Evolutionary conservation across 2,329 filamentous ascomycete genomes (phyloP).

Genomic region (Botryotinia globosa): DNA sequence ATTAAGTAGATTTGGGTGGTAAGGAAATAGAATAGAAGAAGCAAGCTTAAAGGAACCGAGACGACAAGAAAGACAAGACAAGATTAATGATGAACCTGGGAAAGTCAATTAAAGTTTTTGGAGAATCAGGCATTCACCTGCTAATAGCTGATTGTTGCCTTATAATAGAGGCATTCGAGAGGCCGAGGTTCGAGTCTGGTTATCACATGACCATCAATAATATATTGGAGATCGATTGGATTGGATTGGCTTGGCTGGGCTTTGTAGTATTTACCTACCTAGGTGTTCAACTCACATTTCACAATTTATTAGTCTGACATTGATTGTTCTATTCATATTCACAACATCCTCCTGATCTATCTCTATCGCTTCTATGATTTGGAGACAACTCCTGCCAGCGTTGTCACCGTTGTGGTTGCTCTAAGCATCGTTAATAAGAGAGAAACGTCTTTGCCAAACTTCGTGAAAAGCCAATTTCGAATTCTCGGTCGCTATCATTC

Average conservation of each 20-base stretch:
- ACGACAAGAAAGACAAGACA: not conserved
- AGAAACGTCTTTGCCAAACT: not conserved
- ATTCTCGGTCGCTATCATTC: not conserved
- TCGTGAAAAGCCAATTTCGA: not conserved
- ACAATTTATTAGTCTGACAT: not conserved
- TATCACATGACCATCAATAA: not conserved
- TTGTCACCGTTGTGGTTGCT: not conserved
- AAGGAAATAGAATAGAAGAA: not conserved
- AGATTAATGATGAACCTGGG: not conserved
- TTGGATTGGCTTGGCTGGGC: not conserved
- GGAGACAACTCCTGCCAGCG: not conserved
- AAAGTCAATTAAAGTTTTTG: not conserved
- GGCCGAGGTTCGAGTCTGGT: not conserved
- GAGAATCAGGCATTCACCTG: not conserved
- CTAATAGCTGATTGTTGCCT: not conserved
- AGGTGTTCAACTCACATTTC: not conserved
- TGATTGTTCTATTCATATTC: not conserved
- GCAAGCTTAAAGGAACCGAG: not conserved
- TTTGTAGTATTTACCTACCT: not conserved
- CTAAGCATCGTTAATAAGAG: not conserved
- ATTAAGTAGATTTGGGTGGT: not conserved
- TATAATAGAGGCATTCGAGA: no score
- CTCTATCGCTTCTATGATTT: not conserved
- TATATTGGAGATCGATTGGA: not conserved
- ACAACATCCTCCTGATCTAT: not conserved